Evolutionary conservation across 2,329 filamentous ascomycete species (phyloP).

Genomic region (Penicillium sp.): DNA sequence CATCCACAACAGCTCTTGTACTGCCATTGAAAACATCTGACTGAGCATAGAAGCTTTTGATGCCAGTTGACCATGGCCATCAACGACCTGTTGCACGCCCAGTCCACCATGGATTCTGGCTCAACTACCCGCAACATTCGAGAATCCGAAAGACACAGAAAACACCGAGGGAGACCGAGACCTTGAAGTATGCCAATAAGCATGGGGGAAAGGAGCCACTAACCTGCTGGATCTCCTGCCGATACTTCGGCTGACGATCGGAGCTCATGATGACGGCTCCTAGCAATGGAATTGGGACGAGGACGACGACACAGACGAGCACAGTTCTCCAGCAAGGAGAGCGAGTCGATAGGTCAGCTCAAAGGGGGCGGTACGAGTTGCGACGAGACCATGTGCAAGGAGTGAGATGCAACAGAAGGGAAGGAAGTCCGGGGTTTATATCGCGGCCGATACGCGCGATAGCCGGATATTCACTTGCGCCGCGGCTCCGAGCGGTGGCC

Average conservation of each 20-base stretch:
- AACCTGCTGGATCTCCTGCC: constrained; percentile 97
- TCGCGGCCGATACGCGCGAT: constrained; percentile 16
- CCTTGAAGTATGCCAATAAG: background rate
- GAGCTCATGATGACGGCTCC: constrained; percentile 56
- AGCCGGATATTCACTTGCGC: constrained; percentile 27
- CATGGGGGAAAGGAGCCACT: constrained; percentile 33
- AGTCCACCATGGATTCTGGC: too few relatives aligned
- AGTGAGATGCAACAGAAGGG: background rate
- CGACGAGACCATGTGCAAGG: too few relatives aligned
- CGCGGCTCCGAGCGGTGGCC: constrained; percentile 13
- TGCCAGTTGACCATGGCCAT: too few relatives aligned
- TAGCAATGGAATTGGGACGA: background rate
- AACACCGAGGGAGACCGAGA: background rate
- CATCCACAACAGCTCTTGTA: background rate
- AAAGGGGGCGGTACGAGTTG: too few relatives aligned
- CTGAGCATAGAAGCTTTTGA: too few relatives aligned
- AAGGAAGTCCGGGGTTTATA: constrained; percentile 13
- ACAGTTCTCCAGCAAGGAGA: too few relatives aligned
- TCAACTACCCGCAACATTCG: too few relatives aligned
- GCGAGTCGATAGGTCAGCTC: background rate
- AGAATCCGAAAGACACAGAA: background rate
- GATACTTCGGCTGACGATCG: constrained; percentile 79
- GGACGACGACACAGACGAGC: too few relatives aligned
- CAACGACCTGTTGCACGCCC: too few relatives aligned
- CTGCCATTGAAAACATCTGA: too few relatives aligned